Conservation (phyloP, 2,329 filamentous ascomycete genomes). For the Colletotrichum euphorbiae region DNA sequence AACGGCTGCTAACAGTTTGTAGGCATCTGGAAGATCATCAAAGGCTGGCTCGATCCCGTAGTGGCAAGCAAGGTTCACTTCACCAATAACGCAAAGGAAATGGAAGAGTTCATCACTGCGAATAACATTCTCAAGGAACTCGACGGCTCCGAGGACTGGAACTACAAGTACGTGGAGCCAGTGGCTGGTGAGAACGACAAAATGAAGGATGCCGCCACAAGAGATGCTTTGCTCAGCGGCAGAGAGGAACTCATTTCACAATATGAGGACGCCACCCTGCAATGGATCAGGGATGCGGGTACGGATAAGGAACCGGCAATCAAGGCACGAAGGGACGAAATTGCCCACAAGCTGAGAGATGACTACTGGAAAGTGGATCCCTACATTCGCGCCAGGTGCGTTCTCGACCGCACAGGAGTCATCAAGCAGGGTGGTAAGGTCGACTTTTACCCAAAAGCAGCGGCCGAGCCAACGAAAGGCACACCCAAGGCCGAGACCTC, state of each 20-base stretch:
- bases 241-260: slow-evolving; percentile 74
- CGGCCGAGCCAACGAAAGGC: slow-evolving; percentile 43
- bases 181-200: slow-evolving; percentile 78
- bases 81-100: slow-evolving; percentile 82
- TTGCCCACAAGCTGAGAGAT: slow-evolving; percentile 73
- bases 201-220: slow-evolving; percentile 74
- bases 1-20: slow-evolving; percentile 6
- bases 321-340: slow-evolving; percentile 67
- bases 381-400: slow-evolving; percentile 82
- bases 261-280: slow-evolving; percentile 79
- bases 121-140: slow-evolving; percentile 83
- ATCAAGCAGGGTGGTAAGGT: slow-evolving; percentile 75
- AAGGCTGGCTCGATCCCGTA: slow-evolving; percentile 95
- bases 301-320: slow-evolving; percentile 60
- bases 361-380: slow-evolving; percentile 94
- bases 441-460: slow-evolving; percentile 71
- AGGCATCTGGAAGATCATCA: slow-evolving; percentile 97
- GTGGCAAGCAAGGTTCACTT: slow-evolving; percentile 96
- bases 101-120: slow-evolving; percentile 79
- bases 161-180: slow-evolving; percentile 86
- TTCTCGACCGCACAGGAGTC: slow-evolving; percentile 85
- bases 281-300: slow-evolving; percentile 74
- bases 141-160: slow-evolving; percentile 87
- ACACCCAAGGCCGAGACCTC: slow-evolving; percentile 48
- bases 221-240: slow-evolving; percentile 72